These are phyloP conservation scores for Triangularia verruculosa DNA, from an alignment of 2,329 filamentous ascomycete genomes.

Conservation along the genomic window DNA sequence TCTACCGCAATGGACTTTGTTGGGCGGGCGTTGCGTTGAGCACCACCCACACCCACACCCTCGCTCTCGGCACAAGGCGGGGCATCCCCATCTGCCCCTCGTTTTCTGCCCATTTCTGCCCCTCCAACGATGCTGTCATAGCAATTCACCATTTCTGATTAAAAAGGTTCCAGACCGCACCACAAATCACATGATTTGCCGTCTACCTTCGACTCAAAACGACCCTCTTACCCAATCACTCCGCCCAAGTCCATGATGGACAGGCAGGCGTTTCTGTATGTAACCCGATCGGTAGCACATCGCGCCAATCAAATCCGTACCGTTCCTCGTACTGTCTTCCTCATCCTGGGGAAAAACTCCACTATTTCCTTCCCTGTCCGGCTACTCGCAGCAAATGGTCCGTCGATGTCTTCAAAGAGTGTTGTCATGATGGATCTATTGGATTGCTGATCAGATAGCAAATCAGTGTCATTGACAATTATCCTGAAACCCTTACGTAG, in stretches of 20 bases:
- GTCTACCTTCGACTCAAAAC: background rate
- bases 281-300: slow-evolving; percentile 1
- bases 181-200: background rate
- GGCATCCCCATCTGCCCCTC: background rate
- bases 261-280: background rate
- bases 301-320: background rate
- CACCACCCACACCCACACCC: background rate
- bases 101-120: background rate
- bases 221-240: background rate
- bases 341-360: background rate
- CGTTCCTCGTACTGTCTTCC: background rate
- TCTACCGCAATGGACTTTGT: background rate
- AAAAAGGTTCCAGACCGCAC: background rate
- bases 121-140: slow-evolving; percentile 5
- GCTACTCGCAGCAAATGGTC: background rate
- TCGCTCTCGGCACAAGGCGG: background rate
- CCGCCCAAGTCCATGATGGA: background rate
- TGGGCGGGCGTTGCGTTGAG: background rate
- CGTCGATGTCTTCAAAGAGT: too few relatives aligned
- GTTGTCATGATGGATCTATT: background rate
- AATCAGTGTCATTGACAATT: background rate
- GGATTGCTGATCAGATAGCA: background rate
- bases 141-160: background rate
- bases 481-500: background rate
- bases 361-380: background rate